Conservation (phyloP, 192 early-diverging fungal genomes). For the Entomortierella lignicola region DNA sequence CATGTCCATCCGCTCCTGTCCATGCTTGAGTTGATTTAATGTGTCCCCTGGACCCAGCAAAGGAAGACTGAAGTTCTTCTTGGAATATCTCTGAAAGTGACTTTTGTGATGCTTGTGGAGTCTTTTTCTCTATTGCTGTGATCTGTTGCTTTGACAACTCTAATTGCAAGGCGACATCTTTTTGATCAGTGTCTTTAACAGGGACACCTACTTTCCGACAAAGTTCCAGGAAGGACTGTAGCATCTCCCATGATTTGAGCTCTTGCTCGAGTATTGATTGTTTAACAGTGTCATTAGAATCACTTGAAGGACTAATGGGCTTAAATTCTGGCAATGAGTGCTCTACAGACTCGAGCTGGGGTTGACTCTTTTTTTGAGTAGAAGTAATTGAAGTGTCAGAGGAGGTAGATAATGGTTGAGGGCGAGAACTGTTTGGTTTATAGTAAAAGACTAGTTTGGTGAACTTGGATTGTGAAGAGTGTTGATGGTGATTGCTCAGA, state of each 20-base stretch:
- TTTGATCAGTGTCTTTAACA: constrained; percentile 18
- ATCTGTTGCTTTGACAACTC: constrained; percentile 16
- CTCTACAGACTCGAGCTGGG: constrained; percentile 17
- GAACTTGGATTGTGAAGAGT: neutral
- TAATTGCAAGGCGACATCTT: constrained; percentile 18
- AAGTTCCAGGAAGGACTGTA: constrained; percentile 42
- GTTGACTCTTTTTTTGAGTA: neutral
- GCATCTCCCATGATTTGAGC: constrained; percentile 46
- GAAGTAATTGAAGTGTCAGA: neutral
- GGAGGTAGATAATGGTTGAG: neutral
- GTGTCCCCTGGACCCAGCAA: constrained; percentile 27
- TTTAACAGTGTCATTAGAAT: neutral
- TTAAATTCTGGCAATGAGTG: constrained; percentile 22
- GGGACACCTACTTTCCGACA: constrained; percentile 40
- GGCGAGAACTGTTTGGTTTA: constrained; percentile 1
- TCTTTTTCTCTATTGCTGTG: neutral
- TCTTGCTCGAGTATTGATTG: constrained; percentile 21
- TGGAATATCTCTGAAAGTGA: constrained; percentile 35
- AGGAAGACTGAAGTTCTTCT: constrained; percentile 42
- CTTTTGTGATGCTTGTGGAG: constrained; percentile 9
- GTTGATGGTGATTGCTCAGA: neutral
- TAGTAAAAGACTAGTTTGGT: constrained; percentile 28
- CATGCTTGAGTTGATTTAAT: neutral
- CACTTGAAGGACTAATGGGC: neutral
- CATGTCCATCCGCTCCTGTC: neutral